Conservation (phyloP, 2,329 filamentous ascomycete genomes). For the Cordyceps cateniannulata region DNA sequence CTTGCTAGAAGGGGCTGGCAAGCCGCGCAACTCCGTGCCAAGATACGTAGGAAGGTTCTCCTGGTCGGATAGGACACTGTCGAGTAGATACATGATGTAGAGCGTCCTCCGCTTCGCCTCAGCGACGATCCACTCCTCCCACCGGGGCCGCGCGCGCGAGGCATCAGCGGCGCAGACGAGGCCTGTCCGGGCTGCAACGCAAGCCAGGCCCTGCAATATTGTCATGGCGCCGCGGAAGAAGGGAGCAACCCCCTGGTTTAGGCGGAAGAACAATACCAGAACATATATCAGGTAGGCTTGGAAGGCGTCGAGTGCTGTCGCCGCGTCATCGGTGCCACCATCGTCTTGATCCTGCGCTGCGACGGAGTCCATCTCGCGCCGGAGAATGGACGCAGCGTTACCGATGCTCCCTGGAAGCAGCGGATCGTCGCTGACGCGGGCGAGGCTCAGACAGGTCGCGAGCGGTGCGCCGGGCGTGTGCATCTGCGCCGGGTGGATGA, state of each 20-base stretch:
- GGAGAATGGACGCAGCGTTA: not conserved
- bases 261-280: constrained; percentile 40
- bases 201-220: constrained; percentile 44
- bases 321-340: not conserved
- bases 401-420: not conserved
- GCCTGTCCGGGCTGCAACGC: constrained; percentile 30
- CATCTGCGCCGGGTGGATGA: not conserved
- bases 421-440: not conserved
- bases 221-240: constrained; percentile 39
- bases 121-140: constrained; percentile 48
- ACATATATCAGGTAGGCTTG: constrained; percentile 49
- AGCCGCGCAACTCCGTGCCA: constrained; percentile 38
- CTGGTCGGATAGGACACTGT: constrained; percentile 38
- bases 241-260: constrained; percentile 18
- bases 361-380: constrained; percentile 5
- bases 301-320: constrained; percentile 34
- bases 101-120: constrained; percentile 47
- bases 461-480: not conserved
- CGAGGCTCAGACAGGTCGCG: constrained; percentile 4
- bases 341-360: not conserved
- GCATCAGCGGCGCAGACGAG: constrained; percentile 38
- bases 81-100: constrained; percentile 47
- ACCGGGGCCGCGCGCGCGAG: constrained; percentile 32
- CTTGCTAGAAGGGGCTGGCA: constrained; percentile 36
- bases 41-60: constrained; percentile 40